A percentile compares a stretch with the other conserved stretches of the same genome.
Conservation (phyloP, 306 rosid species). For the Aeschynomene evenia region DNA sequence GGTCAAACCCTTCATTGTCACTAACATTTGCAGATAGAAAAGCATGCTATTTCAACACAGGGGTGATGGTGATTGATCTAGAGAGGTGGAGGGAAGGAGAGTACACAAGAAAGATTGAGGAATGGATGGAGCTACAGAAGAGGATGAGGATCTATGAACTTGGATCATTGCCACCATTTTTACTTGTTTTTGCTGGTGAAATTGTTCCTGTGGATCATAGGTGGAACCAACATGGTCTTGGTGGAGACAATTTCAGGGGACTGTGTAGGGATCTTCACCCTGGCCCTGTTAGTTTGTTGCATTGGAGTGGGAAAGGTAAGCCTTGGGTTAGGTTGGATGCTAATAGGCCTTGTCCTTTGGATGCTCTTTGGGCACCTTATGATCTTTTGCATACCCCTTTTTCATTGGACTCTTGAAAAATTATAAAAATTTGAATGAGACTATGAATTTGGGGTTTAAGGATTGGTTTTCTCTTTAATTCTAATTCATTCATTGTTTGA, state of each 20-base stretch:
- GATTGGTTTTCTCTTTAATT: too few species aligned
- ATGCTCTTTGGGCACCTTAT: slow-evolving; percentile 94
- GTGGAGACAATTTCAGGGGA: slow-evolving; percentile 84
- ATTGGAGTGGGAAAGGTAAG: slow-evolving; percentile 99
- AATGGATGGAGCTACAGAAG: slow-evolving; percentile 96
- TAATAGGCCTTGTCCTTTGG: slow-evolving; percentile 83
- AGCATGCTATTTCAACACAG: slow-evolving; percentile 89
- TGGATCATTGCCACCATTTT: slow-evolving; percentile 84
- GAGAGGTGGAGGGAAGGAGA: slow-evolving; percentile 76
- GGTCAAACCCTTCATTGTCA: slow-evolving; percentile 83
- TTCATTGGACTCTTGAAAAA: slow-evolving; percentile 62
- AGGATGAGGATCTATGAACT: slow-evolving; percentile 76
- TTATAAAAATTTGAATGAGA: not conserved
- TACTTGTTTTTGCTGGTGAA: slow-evolving; percentile 76
- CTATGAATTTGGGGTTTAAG: not conserved
- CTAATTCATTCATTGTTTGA: too few species aligned
- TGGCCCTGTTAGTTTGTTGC: slow-evolving; percentile 85
- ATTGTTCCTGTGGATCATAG: slow-evolving; percentile 76
- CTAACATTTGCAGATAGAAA: slow-evolving; percentile 59
- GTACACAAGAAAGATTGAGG: slow-evolving; percentile 71
- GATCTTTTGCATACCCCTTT: slow-evolving; percentile 81
- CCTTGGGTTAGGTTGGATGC: slow-evolving; percentile 93
- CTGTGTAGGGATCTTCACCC: slow-evolving; percentile 79
- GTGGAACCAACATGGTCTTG: slow-evolving; percentile 95
- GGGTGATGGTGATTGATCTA: slow-evolving; percentile 94